These are phyloP conservation scores for Pyrenochaeta sp. DNA, from an alignment of 2,329 filamentous ascomycete genomes.

Conservation along the genomic window DNA sequence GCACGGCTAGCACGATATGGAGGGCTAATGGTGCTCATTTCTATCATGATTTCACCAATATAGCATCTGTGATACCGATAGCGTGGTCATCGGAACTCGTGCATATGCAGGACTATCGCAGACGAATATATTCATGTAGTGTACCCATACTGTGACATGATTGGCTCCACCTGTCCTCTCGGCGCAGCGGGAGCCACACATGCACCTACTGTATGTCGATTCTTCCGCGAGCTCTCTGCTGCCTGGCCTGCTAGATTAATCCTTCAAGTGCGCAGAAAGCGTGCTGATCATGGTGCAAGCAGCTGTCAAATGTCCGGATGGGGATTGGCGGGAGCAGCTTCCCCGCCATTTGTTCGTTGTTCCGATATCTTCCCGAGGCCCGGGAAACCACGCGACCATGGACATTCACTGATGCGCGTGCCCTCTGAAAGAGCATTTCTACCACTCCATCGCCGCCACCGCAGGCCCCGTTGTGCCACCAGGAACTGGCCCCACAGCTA, in stretches of 20 bases:
- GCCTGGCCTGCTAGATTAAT: conserved; percentile 13
- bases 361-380: conserved; percentile 31
- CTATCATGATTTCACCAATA: conserved; percentile 22
- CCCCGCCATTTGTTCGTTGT: conserved; percentile 26
- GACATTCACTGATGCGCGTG: conserved; percentile 38
- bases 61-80: conserved; percentile 33
- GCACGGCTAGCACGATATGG: neutral
- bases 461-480: conserved; percentile 34
- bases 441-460: conserved; percentile 25
- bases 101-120: conserved; percentile 36
- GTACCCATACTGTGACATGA: conserved; percentile 27
- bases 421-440: conserved; percentile 29
- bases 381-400: conserved; percentile 38
- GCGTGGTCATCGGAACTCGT: conserved; percentile 41
- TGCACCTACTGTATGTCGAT: conserved; percentile 12
- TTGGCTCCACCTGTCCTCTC: conserved; percentile 23
- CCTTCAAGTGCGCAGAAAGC: conserved; percentile 1
- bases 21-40: neutral
- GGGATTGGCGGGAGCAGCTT: conserved; percentile 21
- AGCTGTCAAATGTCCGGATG: conserved; percentile 18
- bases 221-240: conserved; percentile 20
- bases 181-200: conserved; percentile 28
- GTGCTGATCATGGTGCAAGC: neutral
- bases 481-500: conserved; percentile 37
- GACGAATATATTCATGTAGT: conserved; percentile 28